These are phyloP conservation scores for Albatrellus ellisii DNA, from an alignment of 768 basidiomycete genomes.

Conservation along the genomic window DNA sequence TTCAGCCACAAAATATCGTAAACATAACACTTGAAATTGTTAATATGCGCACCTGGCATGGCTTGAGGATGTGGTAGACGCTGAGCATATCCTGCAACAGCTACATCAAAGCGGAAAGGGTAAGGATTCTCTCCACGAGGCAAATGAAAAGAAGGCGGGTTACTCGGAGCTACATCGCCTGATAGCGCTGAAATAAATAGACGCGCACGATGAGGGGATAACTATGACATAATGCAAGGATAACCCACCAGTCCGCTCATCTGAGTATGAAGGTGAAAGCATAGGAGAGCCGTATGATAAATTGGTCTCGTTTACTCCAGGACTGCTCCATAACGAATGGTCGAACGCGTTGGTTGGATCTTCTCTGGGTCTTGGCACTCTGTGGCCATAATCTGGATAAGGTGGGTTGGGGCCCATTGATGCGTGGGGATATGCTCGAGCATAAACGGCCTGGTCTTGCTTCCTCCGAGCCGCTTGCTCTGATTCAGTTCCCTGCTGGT, in stretches of 20 bases:
- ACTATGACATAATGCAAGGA: conserved; percentile 6
- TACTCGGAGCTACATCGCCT: conserved; percentile 3
- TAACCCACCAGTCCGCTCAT: conserved; percentile 42
- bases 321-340: conserved; percentile 18
- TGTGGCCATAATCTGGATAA: conserved; percentile 16
- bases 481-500: conserved; percentile 24
- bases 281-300: conserved; percentile 29
- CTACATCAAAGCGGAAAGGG: neutral
- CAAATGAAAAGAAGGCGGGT: conserved; percentile 5
- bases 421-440: conserved; percentile 6
- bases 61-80: neutral
- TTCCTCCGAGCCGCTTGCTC: conserved; percentile 13
- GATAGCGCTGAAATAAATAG: conserved; percentile 5
- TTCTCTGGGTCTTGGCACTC: conserved; percentile 12
- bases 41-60: conserved; percentile 1
- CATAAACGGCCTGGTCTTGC: neutral
- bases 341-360: conserved; percentile 15
- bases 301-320: conserved; percentile 22
- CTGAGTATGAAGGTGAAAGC: conserved; percentile 37
- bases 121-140: neutral
- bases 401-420: conserved; percentile 9
- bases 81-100: too few relatives aligned
- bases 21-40: neutral
- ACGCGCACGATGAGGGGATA: conserved; percentile 5
- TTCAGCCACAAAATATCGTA: conserved; percentile 14